Evolutionary conservation across 2,329 filamentous ascomycete species (phyloP).

Genomic region (Nemania serpens): DNA sequence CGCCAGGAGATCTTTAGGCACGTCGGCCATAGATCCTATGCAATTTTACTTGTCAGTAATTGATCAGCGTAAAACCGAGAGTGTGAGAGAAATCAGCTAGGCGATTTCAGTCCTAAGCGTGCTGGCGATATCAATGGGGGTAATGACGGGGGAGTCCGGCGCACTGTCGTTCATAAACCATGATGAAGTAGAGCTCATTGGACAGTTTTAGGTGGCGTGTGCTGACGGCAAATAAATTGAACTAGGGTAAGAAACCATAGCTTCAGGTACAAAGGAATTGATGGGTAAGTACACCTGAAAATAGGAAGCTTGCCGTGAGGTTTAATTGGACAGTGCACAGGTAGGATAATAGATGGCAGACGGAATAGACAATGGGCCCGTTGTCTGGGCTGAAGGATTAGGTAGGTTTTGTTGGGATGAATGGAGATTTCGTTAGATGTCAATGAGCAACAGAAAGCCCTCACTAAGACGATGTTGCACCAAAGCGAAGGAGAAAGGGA

Average conservation of each 20-base stretch:
- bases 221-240: background rate
- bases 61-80: background rate
- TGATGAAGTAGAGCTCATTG: conserved; percentile 1
- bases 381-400: background rate
- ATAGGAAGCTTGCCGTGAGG: background rate
- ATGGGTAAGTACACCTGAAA: background rate
- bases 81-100: conserved; percentile 1
- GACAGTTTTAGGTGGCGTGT: background rate
- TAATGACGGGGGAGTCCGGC: conserved; percentile 23
- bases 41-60: conserved; percentile 4
- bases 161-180: conserved; percentile 20
- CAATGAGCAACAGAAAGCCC: background rate
- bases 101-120: conserved; percentile 5
- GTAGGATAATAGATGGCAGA: background rate
- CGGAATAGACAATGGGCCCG: background rate
- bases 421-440: background rate
- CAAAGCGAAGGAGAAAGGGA: background rate
- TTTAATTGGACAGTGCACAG: background rate
- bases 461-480: background rate
- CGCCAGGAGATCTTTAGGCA: conserved; percentile 78
- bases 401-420: background rate
- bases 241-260: background rate
- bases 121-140: conserved; percentile 31
- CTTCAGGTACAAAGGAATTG: background rate
- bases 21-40: conserved; percentile 85